These are phyloP conservation scores for Candida montana DNA, from an alignment of 805 yeast genomes.

Conservation along the genomic window DNA sequence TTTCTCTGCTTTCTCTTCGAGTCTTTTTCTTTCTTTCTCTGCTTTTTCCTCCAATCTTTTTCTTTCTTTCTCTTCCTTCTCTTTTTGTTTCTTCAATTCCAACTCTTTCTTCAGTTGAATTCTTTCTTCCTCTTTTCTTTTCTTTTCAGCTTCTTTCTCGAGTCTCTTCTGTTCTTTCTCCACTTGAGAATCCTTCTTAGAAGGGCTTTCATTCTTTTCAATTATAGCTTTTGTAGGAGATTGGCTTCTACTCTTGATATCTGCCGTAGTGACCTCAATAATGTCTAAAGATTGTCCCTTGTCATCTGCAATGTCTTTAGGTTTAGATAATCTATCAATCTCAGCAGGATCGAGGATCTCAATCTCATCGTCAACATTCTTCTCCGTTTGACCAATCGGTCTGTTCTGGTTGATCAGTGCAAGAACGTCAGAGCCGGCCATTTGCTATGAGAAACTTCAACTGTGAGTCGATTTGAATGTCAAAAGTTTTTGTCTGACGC, in stretches of 20 bases:
- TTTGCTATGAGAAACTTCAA: no score
- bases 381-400: neutral
- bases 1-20: constrained; percentile 21
- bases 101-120: constrained; percentile 17
- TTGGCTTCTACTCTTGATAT: neutral
- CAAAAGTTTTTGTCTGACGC: no score
- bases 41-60: constrained; percentile 24
- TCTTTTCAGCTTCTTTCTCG: constrained; percentile 23
- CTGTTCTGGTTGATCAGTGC: constrained; percentile 3
- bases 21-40: constrained; percentile 19
- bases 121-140: constrained; percentile 19
- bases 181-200: constrained; percentile 22
- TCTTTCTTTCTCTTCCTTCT: constrained; percentile 30
- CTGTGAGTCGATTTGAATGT: no score
- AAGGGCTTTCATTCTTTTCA: neutral
- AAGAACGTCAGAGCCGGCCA: constrained; percentile 2
- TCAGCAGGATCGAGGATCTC: neutral
- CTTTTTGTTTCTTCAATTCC: constrained; percentile 28
- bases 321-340: no score
- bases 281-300: no score
- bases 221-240: neutral
- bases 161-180: constrained; percentile 30
- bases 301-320: neutral
- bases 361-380: neutral
- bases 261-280: neutral